These are phyloP conservation scores for Glycyrrhiza uralensis DNA, from an alignment of 306 rosid species.

Conservation along the genomic window DNA sequence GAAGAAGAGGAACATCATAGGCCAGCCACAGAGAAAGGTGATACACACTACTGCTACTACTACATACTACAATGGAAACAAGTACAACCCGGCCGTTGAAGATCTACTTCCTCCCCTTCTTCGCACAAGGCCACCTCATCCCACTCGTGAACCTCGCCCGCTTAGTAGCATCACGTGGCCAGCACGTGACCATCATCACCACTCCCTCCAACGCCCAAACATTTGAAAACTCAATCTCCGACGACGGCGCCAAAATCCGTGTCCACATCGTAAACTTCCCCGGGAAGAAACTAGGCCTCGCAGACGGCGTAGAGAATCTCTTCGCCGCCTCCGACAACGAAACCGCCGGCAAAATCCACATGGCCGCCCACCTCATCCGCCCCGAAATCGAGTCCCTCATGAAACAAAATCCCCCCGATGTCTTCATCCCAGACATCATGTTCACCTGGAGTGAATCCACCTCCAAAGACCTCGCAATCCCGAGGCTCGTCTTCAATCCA, in stretches of 20 bases:
- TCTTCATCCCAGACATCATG: conserved; percentile 24
- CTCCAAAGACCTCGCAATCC: neutral
- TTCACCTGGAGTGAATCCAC: conserved; percentile 29
- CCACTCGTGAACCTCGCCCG: conserved; percentile 35
- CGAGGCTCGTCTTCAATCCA: conserved; percentile 30
- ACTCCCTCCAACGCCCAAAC: conserved; percentile 27
- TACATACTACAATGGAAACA: neutral
- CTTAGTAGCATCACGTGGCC: conserved; percentile 19
- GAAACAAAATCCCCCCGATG: conserved; percentile 9
- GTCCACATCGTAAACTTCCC: conserved; percentile 23
- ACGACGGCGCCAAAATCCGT: neutral
- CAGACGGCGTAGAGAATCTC: conserved; percentile 22
- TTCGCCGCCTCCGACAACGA: neutral
- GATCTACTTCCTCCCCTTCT: conserved; percentile 40
- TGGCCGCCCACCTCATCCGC: conserved; percentile 16
- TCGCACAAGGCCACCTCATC: conserved; percentile 35
- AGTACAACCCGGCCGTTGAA: neutral
- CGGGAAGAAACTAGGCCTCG: conserved; percentile 6
- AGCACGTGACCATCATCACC: conserved; percentile 36
- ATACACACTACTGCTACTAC: no score
- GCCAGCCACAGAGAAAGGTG: no score
- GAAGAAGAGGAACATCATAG: no score
- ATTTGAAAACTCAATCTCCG: no score
- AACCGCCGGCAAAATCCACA: conserved; percentile 10
- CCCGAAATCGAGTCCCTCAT: neutral